Conservation (phyloP, 2,329 filamentous ascomycete genomes). For the Epichloe sibirici region DNA sequence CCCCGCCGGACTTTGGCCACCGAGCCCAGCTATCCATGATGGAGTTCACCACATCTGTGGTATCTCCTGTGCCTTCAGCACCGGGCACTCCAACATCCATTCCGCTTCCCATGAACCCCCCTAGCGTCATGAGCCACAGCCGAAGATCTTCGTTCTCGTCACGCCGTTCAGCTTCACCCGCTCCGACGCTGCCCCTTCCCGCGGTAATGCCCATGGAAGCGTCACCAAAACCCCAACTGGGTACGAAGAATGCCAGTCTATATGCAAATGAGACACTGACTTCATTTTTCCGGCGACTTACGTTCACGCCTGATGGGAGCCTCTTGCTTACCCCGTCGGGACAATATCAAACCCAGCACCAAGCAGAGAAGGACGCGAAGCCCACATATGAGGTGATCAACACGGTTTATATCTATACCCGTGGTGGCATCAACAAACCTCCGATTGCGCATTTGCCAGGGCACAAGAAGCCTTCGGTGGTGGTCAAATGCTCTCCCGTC, state of each 20-base stretch:
- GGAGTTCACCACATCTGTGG: constrained; percentile 43
- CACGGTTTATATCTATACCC: constrained; percentile 95
- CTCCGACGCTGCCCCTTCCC: constrained; percentile 83
- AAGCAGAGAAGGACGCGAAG: constrained; percentile 53
- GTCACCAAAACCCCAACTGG: constrained; percentile 66
- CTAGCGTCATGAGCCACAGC: constrained; percentile 76
- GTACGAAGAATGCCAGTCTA: constrained; percentile 73
- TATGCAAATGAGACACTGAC: constrained; percentile 96
- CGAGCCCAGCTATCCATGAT: constrained; percentile 49
- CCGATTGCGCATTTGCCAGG: constrained; percentile 90
- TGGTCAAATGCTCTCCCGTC: constrained; percentile 84
- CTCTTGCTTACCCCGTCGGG: constrained; percentile 88
- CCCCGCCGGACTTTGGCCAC: constrained; percentile 67
- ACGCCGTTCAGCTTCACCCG: constrained; percentile 80
- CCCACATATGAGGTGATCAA: constrained; percentile 79
- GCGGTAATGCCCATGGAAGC: constrained; percentile 90
- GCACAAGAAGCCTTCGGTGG: constrained; percentile 96
- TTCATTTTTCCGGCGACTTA: constrained; percentile 88
- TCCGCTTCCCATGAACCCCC: constrained; percentile 90
- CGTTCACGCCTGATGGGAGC: constrained; percentile 91
- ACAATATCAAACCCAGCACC: constrained; percentile 78
- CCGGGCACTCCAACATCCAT: constrained; percentile 88
- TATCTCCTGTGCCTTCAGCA: constrained; percentile 79
- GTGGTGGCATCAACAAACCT: constrained; percentile 91
- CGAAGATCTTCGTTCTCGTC: constrained; percentile 88